phyloP scores from a whole-genome alignment of 805 yeast genomes.

The Isabelozyma heimii region DNA sequence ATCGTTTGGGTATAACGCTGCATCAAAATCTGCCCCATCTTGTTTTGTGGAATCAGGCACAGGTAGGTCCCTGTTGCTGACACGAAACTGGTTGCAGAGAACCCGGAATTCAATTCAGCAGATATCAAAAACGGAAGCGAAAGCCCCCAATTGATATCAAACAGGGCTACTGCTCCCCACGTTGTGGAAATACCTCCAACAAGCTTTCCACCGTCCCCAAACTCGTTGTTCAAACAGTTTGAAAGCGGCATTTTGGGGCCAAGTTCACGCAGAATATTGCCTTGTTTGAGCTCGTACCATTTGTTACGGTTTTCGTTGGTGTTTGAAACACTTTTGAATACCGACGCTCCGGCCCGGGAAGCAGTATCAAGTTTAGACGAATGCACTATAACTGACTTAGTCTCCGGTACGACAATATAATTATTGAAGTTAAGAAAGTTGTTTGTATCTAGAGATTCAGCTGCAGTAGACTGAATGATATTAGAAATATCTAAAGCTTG shows the following conservation, averaged over 20 bases:
- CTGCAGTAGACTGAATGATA: neutral
- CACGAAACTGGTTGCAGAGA: slow-evolving; percentile 3
- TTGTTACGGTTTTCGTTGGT: slow-evolving; percentile 2
- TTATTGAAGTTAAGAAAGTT: slow-evolving; percentile 5
- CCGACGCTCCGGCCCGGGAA: slow-evolving; percentile 7
- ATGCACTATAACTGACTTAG: slow-evolving; percentile 11
- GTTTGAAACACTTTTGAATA: slow-evolving; percentile 1
- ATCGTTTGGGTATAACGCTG: slow-evolving; percentile 13
- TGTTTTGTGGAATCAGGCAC: slow-evolving; percentile 14
- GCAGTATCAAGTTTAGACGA: slow-evolving; percentile 13
- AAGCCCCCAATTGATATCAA: slow-evolving; percentile 10
- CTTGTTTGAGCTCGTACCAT: slow-evolving; percentile 14
- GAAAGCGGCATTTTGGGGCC: slow-evolving; percentile 13
- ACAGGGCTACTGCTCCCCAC: slow-evolving; percentile 10
- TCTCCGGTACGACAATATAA: slow-evolving; percentile 7
- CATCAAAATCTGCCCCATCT: slow-evolving; percentile 18
- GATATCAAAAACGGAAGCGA: neutral
- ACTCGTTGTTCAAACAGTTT: slow-evolving; percentile 13
- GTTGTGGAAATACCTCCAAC: slow-evolving; percentile 10
- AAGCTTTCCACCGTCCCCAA: slow-evolving; percentile 19
- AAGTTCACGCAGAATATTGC: neutral
- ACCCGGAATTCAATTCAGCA: neutral
- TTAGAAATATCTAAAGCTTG: neutral
- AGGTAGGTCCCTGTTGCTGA: slow-evolving; percentile 10
- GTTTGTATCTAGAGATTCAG: neutral